Base-by-base conservation (phyloP, 352 stramenopile genomes). In the Aphanomyces stellatus region DNA sequence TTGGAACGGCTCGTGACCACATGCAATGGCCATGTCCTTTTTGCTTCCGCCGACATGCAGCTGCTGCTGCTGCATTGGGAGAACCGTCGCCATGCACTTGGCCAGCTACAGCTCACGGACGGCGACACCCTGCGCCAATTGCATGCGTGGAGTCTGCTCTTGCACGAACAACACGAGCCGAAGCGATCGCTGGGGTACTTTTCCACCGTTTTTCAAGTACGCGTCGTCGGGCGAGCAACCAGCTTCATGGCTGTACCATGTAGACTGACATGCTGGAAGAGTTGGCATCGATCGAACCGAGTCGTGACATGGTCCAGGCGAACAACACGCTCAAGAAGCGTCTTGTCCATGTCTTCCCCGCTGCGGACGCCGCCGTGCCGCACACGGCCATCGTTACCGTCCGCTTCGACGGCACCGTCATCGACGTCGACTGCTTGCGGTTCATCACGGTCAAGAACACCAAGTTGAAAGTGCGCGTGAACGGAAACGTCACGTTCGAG, bases 371-470 rank as follows among this genome's bases (percentile, higher is more conserved):
- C 4, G 34, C 28, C 2, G 40, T 67, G 11, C 19, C 48, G 46
- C 24, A 60, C 34, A 57, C 60, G 22, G 33, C 22, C 8, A 10
- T 5, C 2, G 37, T 67, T 10, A n/a, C 15, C 2, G 60, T 67
- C 24, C 40, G 60, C n/a, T 59, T 67, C 8, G 43, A 34, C 13
- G 49, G 46, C 22, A 22, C 48, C 11, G 43, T 67, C 24, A 30
- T 64, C 25, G 35, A 49, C 35, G 55, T 64, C n/a, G 55, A 64
- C 55, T 64, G 55, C 37, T 24, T 64, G 19, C 55, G 55, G 8
- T 48, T 64, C 55, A 53, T 64, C 55, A 64, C 34, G 25, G 40
- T 64, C 55, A 64, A 64, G 55, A 64, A 64, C 55, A 30, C 34
- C 24, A 40, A 25, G n/a, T 35, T 51, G 1, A 46, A 46, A 7